phyloP scores from a whole-genome alignment of 108 stramenopile species.

The Cyclotella sp. region DNA sequence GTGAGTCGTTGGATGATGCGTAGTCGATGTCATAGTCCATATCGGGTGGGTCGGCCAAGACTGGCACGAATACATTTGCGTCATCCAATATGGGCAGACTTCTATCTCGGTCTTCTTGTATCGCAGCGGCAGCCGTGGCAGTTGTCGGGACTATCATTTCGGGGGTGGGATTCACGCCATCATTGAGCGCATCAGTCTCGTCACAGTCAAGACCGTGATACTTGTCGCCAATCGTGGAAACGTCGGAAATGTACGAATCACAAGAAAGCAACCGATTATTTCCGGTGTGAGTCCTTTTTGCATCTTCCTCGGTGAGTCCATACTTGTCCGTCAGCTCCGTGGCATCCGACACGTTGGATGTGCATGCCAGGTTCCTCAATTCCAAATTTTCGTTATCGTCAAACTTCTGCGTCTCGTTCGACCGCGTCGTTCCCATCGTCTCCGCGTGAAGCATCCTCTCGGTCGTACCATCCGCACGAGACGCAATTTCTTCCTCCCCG shows the following conservation, averaged over 20 bases:
- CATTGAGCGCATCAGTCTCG: background rate
- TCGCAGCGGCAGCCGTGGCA: background rate
- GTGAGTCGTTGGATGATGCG: conserved; percentile 1
- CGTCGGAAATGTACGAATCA: background rate
- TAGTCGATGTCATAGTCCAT: background rate
- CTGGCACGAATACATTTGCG: conserved; percentile 18
- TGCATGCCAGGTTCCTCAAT: conserved; percentile 19
- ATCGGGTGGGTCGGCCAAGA: background rate
- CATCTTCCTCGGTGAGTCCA: conserved; percentile 4
- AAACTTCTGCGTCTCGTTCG: background rate
- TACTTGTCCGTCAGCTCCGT: conserved; percentile 17
- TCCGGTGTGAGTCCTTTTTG: background rate
- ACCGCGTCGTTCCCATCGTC: background rate
- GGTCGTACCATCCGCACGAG: background rate
- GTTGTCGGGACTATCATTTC: background rate
- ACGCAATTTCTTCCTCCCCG: no score
- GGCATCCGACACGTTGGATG: conserved; percentile 15
- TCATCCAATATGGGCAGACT: background rate
- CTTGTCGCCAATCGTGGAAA: background rate
- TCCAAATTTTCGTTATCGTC: background rate
- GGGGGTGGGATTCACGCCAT: background rate
- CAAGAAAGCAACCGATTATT: background rate
- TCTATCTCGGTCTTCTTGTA: conserved; percentile 4
- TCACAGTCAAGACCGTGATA: background rate
- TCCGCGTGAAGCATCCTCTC: background rate